Percentiles rank a stretch among this genome's conserved stretches.
Conservation (phyloP, 2,329 filamentous ascomycete species). For the Periconia digitata region DNA sequence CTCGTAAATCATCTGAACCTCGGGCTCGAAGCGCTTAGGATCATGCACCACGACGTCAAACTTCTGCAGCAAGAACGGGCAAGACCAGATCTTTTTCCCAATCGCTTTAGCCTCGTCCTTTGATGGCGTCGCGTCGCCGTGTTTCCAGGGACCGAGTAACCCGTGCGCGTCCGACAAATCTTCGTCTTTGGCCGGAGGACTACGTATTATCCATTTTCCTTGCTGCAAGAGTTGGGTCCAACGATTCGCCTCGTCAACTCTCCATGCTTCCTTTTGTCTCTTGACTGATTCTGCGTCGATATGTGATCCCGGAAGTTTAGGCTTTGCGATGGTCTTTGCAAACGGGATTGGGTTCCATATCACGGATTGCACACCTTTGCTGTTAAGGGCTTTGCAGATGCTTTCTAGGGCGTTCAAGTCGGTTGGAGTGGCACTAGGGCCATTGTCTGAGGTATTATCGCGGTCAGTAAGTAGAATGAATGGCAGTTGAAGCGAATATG, state of each 20-base stretch:
- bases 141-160: neutral
- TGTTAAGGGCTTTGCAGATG: neutral
- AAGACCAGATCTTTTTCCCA: conserved; percentile 2
- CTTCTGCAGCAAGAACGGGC: conserved; percentile 5
- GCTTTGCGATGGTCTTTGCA: neutral
- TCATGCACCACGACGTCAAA: neutral
- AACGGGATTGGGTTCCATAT: neutral
- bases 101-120: neutral
- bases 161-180: neutral
- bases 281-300: neutral
- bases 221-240: neutral
- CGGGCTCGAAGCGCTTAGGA: neutral
- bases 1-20: neutral
- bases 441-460: neutral
- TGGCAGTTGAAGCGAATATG: conserved; percentile 9
- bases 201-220: neutral
- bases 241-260: neutral
- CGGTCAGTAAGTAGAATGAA: conserved; percentile 13
- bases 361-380: neutral
- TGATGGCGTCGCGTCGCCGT: neutral
- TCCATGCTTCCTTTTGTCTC: neutral
- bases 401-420: neutral
- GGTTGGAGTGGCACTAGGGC: conserved; percentile 1
- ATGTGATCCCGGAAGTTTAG: neutral
- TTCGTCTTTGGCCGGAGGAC: neutral